These are phyloP conservation scores for Isabelozyma rhagii DNA, from an alignment of 805 yeast genomes.

Conservation along the genomic window DNA sequence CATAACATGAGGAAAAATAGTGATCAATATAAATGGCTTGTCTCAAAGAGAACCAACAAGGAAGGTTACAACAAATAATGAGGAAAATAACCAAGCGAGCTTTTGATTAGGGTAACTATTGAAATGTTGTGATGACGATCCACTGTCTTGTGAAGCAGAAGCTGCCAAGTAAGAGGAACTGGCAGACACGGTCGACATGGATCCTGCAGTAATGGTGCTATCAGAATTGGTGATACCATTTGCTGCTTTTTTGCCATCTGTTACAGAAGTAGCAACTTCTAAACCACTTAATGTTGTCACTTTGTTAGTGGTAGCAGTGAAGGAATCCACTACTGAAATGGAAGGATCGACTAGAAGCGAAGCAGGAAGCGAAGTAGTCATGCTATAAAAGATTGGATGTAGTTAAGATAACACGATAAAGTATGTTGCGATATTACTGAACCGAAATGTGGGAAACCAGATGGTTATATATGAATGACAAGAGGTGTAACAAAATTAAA, in stretches of 20 bases:
- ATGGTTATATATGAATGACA: background rate
- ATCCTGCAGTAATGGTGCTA: background rate
- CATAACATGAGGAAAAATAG: background rate
- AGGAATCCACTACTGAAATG: background rate
- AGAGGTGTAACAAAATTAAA: background rate
- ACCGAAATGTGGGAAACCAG: background rate
- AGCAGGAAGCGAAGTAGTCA: background rate
- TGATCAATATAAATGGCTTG: background rate
- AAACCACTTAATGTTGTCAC: constrained; percentile 1
- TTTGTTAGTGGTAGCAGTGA: background rate
- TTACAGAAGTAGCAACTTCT: constrained; percentile 2
- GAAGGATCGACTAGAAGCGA: constrained; percentile 1
- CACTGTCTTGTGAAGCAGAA: background rate
- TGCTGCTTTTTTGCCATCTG: background rate
- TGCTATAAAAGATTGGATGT: background rate
- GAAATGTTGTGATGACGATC: background rate
- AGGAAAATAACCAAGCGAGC: constrained; percentile 1
- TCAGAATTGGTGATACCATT: constrained; percentile 2
- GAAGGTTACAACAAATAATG: constrained; percentile 4
- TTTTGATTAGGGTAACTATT: constrained; percentile 1
- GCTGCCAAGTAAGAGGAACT: background rate
- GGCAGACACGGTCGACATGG: background rate
- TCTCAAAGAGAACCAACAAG: constrained; percentile 7
- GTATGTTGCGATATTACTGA: no score
- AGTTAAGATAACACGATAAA: background rate